These are phyloP conservation scores for Solanum pimpinellifolium DNA, from an alignment of 257 asterid genomes.

Conservation along the genomic window DNA sequence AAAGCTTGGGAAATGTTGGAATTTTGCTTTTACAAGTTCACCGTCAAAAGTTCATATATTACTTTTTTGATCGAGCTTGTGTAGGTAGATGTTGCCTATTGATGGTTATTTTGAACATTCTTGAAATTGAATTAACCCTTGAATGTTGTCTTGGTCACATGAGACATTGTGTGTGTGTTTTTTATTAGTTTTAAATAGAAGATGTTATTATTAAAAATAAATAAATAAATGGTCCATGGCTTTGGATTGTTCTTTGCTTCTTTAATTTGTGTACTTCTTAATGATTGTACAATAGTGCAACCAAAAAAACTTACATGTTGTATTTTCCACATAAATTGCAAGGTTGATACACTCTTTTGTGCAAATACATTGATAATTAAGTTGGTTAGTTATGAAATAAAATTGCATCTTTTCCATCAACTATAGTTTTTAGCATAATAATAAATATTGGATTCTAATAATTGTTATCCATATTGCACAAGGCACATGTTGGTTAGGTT, in stretches of 20 bases:
- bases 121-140: background rate
- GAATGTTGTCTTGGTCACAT: background rate
- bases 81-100: too few species aligned
- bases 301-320: too few species aligned
- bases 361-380: too few species aligned
- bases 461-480: too few species aligned
- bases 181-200: background rate
- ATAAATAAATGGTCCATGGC: background rate
- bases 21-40: background rate
- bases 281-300: background rate
- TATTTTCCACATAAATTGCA: too few species aligned
- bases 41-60: background rate
- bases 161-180: background rate
- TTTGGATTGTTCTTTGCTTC: background rate
- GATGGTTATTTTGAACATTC: too few species aligned
- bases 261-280: background rate
- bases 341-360: too few species aligned
- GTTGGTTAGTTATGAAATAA: too few species aligned
- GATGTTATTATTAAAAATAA: background rate
- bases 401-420: too few species aligned
- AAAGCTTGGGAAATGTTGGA: background rate
- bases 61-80: too few species aligned
- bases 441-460: accelerated
- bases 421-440: too few species aligned
- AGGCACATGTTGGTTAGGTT: too few species aligned